phyloP scores from a whole-genome alignment of 306 rosid genomes.

The Dalbergia oliveri region DNA sequence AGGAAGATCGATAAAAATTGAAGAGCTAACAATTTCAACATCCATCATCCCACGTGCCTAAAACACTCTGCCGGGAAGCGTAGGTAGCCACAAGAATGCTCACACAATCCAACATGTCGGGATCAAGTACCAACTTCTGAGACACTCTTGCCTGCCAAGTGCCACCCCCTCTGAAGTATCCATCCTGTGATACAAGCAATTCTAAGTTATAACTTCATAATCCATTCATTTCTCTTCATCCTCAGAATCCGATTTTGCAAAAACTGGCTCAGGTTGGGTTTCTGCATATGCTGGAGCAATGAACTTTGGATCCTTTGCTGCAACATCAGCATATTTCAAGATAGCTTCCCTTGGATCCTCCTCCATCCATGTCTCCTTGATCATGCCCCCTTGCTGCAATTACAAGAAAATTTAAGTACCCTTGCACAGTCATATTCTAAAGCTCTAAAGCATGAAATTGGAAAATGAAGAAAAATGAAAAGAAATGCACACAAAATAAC shows the following conservation, averaged over 20 bases:
- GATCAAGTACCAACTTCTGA: constrained; percentile 14
- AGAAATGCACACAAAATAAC: neutral
- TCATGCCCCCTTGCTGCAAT: constrained; percentile 94
- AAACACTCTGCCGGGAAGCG: neutral
- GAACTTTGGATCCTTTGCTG: constrained; percentile 86
- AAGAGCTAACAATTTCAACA: constrained; percentile 21
- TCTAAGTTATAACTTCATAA: constrained; percentile 24
- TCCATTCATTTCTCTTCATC: constrained; percentile 81
- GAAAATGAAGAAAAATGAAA: neutral
- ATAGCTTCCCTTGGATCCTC: constrained; percentile 99
- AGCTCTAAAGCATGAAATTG: constrained; percentile 27
- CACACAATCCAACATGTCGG: neutral
- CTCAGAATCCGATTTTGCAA: constrained; percentile 90
- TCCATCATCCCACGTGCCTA: neutral
- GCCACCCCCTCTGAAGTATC: neutral
- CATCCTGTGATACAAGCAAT: constrained; percentile 11
- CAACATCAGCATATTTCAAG: constrained; percentile 91
- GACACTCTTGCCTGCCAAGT: neutral
- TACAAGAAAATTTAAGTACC: constrained; percentile 40
- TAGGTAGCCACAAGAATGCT: constrained; percentile 10
- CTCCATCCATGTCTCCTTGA: constrained; percentile 99
- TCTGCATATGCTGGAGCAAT: constrained; percentile 96
- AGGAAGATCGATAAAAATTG: neutral
- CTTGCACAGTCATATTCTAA: constrained; percentile 15
- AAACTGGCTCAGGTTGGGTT: constrained; percentile 92